phyloP scores from a whole-genome alignment of 805 yeast genomes.

The Candida piceae region DNA sequence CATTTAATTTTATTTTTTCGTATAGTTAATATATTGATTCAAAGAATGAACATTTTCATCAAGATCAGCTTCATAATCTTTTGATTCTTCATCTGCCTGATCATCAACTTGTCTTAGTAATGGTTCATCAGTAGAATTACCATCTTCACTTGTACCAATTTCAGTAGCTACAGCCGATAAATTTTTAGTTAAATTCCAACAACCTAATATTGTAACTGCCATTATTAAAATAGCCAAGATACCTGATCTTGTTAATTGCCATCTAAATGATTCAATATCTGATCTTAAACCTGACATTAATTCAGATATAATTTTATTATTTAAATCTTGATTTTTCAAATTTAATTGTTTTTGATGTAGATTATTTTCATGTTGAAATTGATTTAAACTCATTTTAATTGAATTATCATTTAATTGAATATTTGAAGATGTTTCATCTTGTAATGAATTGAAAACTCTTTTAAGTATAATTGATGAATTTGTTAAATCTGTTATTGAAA shows the following conservation, averaged over 20 bases:
- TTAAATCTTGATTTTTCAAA: conserved; percentile 71
- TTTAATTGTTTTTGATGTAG: conserved; percentile 64
- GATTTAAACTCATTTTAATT: conserved; percentile 71
- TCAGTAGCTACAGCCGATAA: conserved; percentile 15
- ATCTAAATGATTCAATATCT: conserved; percentile 81
- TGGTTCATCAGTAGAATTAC: conserved; percentile 14
- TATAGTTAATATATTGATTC: conserved; percentile 4
- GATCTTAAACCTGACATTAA: conserved; percentile 77
- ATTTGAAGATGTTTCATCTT: conserved; percentile 66
- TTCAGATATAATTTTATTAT: conserved; percentile 78
- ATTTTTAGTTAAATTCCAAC: conserved; percentile 35
- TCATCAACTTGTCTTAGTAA: conserved; percentile 38
- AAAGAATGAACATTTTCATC: conserved; percentile 31
- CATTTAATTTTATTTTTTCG: not conserved
- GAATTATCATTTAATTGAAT: conserved; percentile 64
- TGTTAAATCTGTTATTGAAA: conserved; percentile 61
- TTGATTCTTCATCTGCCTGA: conserved; percentile 47
- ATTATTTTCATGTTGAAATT: conserved; percentile 81
- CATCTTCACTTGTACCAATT: conserved; percentile 25
- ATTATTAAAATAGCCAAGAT: conserved; percentile 66
- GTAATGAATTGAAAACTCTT: conserved; percentile 63
- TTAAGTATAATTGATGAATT: conserved; percentile 64
- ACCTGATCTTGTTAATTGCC: conserved; percentile 92
- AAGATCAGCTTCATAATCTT: conserved; percentile 52
- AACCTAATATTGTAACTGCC: conserved; percentile 57